A percentile compares a stretch with the other conserved stretches of the same genome.
Conservation (phyloP, 352 stramenopile genomes). For the Phytopythium oedochilum region DNA sequence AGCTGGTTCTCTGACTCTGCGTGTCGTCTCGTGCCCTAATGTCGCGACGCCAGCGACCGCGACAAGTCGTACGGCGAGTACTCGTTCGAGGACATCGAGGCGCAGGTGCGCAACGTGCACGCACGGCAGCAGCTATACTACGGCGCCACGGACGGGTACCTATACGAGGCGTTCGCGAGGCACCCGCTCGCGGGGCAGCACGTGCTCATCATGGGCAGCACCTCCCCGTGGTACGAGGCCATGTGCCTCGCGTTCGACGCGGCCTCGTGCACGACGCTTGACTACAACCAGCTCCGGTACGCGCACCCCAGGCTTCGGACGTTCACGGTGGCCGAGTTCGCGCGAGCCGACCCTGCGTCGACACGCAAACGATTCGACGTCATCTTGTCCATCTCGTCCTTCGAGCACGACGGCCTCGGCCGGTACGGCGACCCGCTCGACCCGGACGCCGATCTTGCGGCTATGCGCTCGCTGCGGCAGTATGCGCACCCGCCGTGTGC, state of each 20-base stretch:
- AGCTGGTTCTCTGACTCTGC: neutral
- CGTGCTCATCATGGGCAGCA: slow-evolving; percentile 35
- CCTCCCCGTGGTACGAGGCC: slow-evolving; percentile 31
- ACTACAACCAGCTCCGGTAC: slow-evolving; percentile 31
- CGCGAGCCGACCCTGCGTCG: neutral
- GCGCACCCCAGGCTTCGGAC: slow-evolving; percentile 24
- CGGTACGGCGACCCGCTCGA: slow-evolving; percentile 62
- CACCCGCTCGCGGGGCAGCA: slow-evolving; percentile 23
- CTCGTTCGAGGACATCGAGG: slow-evolving; percentile 22
- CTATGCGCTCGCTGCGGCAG: slow-evolving; percentile 31
- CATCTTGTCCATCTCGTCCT: slow-evolving; percentile 29
- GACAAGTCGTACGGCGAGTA: slow-evolving; percentile 21
- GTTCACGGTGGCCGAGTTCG: slow-evolving; percentile 30
- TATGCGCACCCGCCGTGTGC: slow-evolving; percentile 12
- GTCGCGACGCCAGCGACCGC: slow-evolving; percentile 5
- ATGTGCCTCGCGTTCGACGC: slow-evolving; percentile 25
- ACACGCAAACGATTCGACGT: slow-evolving; percentile 21
- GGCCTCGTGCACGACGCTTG: slow-evolving; percentile 31
- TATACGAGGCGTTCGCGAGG: slow-evolving; percentile 19
- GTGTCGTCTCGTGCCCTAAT: too few relatives aligned
- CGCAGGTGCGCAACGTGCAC: slow-evolving; percentile 11
- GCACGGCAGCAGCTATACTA: slow-evolving; percentile 18
- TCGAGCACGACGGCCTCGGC: slow-evolving; percentile 74
- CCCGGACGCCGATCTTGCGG: slow-evolving; percentile 45
- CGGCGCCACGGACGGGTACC: slow-evolving; percentile 17